Base-by-base conservation (phyloP, 1,284 basidiomycete genomes). In the Marasmius tenuissimus region DNA sequence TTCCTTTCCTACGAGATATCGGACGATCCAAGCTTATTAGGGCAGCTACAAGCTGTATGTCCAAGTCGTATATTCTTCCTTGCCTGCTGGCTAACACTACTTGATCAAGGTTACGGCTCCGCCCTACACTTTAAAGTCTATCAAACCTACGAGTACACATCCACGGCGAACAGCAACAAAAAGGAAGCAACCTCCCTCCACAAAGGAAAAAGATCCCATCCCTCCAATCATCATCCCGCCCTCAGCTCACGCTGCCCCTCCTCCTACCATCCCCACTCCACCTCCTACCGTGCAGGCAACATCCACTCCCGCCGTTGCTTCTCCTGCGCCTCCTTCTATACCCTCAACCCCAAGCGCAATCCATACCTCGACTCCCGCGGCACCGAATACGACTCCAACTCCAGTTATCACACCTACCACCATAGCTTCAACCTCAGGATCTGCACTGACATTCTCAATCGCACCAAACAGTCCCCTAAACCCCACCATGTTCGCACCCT, bases 1-100 rank as follows among this genome's bases (percentile, higher is more conserved):
- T 91, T 81, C 68, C 72, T 90, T 47, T 82, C 82, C 18, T 78
- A 90, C 67, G 81, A 78, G 58, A 70, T 91, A 7, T 73, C 85
- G 1, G 78, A 84, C 55, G 84, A 86, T 12, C 73, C 83, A 6
- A 72, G 16, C 11, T 54, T 87, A 54, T 71, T 89, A 34, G 74
- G 78, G 4, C 85, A 89, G 68, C 75, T 92, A 34, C 83, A 84
- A 72, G 77, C 73, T 39, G 89, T 89, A 68, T 64, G 78, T 63
- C n/a, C 16, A 14, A 14, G 39, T 47, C 49, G 16, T 61, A 22
- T 47, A 49, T 11, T 9, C 33, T 16, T 2, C 16, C 8, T 47
- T n/a, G 57, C 54, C 39, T 51, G 14, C 34, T 18, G 5, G 40
- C 39, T 50, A 16, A 60, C 60, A 49, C 38, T 40, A 58, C 52